A percentile compares a stretch with the other conserved stretches of the same genome.
phyloP scores from a whole-genome alignment of 495 filamentous ascomycete genomes.

The Daldinia childiae region DNA sequence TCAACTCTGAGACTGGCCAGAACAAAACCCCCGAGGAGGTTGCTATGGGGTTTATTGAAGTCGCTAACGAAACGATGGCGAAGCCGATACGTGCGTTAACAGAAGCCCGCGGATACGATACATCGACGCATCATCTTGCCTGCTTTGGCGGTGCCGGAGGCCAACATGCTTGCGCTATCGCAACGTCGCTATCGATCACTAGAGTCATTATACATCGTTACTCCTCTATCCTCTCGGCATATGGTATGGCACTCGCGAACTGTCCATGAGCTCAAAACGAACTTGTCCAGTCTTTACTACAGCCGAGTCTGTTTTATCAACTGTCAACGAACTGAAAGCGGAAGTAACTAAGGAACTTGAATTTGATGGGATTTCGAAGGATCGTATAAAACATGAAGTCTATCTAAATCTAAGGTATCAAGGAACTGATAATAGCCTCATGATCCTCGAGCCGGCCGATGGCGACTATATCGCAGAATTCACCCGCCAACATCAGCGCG shows the following conservation, averaged over 20 bases:
- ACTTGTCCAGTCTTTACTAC: too few species aligned
- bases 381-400: slow-evolving; percentile 71
- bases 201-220: slow-evolving; percentile 81
- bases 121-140: slow-evolving; percentile 76
- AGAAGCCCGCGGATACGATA: slow-evolving; percentile 81
- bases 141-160: slow-evolving; percentile 85
- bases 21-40: slow-evolving; percentile 78
- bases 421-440: slow-evolving; percentile 76
- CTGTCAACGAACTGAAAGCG: slow-evolving; percentile 62
- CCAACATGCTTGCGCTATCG: slow-evolving; percentile 84
- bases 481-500: slow-evolving; percentile 75
- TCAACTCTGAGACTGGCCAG: slow-evolving; percentile 67
- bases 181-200: slow-evolving; percentile 74
- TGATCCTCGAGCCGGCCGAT: slow-evolving; percentile 67
- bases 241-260: slow-evolving; percentile 85
- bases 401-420: slow-evolving; percentile 79
- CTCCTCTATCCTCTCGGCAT: slow-evolving; percentile 83
- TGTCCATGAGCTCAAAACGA: slow-evolving; percentile 74
- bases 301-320: slow-evolving; percentile 9
- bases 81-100: slow-evolving; percentile 80
- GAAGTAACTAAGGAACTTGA: slow-evolving; percentile 64
- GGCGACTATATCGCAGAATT: slow-evolving; percentile 63
- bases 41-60: slow-evolving; percentile 78
- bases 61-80: slow-evolving; percentile 87
- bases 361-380: slow-evolving; percentile 68